Percentiles rank a stretch among this genome's conserved stretches.
These are phyloP conservation scores for Paramyrothecium sp. DNA, from an alignment of 2,329 filamentous ascomycete genomes.

Conservation along the genomic window DNA sequence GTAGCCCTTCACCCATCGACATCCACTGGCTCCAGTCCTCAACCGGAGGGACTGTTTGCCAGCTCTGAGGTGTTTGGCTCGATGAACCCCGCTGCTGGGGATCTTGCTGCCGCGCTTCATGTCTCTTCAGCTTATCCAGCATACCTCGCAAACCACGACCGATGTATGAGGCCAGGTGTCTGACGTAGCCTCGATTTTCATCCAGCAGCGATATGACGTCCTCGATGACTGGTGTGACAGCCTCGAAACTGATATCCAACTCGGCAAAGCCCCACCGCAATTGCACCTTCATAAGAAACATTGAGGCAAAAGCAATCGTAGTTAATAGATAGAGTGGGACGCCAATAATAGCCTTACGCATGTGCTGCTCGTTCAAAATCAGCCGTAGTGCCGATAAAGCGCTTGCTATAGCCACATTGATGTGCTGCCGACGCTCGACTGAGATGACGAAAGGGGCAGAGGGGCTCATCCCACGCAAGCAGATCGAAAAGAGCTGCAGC, in stretches of 20 bases:
- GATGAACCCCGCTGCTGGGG: too few relatives aligned
- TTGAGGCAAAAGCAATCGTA: slow-evolving; percentile 27
- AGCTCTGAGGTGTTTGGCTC: too few relatives aligned
- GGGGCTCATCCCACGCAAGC: slow-evolving; percentile 33
- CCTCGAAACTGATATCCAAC: slow-evolving; percentile 26
- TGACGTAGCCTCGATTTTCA: slow-evolving; percentile 20
- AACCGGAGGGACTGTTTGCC: slow-evolving; percentile 1
- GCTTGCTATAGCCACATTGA: slow-evolving; percentile 37
- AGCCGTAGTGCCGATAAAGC: slow-evolving; percentile 26
- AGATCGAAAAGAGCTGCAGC: slow-evolving; percentile 47
- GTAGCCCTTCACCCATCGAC: slow-evolving; percentile 15
- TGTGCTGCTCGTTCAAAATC: slow-evolving; percentile 26
- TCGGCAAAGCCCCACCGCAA: slow-evolving; percentile 25
- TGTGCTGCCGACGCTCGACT: slow-evolving; percentile 39
- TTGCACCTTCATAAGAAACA: slow-evolving; percentile 31
- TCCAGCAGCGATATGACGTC: slow-evolving; percentile 19
- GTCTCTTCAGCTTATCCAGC: slow-evolving; percentile 24
- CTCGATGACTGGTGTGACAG: slow-evolving; percentile 23
- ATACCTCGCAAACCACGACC: slow-evolving; percentile 24
- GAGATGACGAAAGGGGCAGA: slow-evolving; percentile 39
- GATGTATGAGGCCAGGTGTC: slow-evolving; percentile 27
- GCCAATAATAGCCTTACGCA: slow-evolving; percentile 26
- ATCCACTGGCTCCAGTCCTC: slow-evolving; percentile 25
- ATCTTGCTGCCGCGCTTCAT: neutral
- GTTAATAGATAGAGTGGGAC: slow-evolving; percentile 29